Evolutionary conservation across 1,284 basidiomycete genomes (phyloP).

Genomic region (Sparassis latifolia): DNA sequence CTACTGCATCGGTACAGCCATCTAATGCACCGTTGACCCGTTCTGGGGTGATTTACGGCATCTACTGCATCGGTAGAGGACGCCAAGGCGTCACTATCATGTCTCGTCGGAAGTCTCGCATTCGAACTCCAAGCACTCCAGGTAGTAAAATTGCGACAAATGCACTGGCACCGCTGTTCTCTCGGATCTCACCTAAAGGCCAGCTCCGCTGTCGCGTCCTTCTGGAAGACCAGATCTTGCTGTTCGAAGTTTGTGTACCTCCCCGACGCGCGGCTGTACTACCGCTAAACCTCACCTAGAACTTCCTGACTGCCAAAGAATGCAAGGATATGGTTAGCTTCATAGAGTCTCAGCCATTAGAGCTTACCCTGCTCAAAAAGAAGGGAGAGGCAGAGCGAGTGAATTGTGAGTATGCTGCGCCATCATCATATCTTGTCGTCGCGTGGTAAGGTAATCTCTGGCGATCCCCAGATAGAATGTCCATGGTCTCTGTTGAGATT

Average conservation of each 20-base stretch:
- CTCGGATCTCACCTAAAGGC: constrained; percentile 34
- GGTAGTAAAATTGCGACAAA: no score
- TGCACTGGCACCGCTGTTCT: constrained; percentile 16
- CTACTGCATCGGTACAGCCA: constrained; percentile 61
- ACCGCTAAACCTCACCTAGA: constrained; percentile 29
- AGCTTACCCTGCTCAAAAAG: constrained; percentile 68
- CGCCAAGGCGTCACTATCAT: no score
- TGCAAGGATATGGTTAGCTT: constrained; percentile 60
- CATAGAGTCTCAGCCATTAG: constrained; percentile 56
- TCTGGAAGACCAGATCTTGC: constrained; percentile 60
- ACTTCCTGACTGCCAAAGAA: constrained; percentile 51
- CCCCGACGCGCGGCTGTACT: background rate
- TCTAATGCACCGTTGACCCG: background rate
- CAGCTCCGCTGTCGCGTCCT: constrained; percentile 37
- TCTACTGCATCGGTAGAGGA: background rate
- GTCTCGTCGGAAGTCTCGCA: no score
- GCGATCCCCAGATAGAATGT: constrained; percentile 48
- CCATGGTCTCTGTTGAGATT: constrained; percentile 54
- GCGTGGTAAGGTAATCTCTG: background rate
- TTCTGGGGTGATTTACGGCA: background rate
- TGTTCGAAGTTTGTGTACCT: constrained; percentile 35
- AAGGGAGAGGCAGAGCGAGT: constrained; percentile 71
- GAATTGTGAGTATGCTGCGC: constrained; percentile 44
- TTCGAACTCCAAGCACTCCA: no score
- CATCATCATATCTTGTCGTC: background rate